Base-by-base conservation (phyloP, 805 yeast species). In the Candida wancherniae region DNA sequence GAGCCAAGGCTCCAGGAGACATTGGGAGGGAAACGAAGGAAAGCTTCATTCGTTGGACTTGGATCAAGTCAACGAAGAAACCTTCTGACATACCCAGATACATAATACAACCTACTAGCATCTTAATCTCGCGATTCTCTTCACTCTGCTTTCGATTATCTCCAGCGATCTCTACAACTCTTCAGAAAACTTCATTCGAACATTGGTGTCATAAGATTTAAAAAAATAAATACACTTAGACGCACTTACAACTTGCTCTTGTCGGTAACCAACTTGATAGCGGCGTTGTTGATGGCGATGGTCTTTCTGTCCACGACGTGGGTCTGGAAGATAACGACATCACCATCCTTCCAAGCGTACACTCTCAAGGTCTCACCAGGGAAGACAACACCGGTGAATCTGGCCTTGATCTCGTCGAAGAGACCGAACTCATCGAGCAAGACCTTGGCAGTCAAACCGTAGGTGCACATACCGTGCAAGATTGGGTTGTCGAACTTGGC, bases 331-430 rank as follows among this genome's bases (percentile, higher is more conserved):
- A 75, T 66, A 29, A 86, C 80, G 28, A 67, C 53, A 41, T 74
- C 79, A 34, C 82, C 81, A 31, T 75, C 70, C 57, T 79, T 84
- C 98, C 98, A 90, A 18, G 94, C 94, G 31, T 63, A 63, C 17
- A 90, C 76, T 47, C 71, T 73, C 56, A 90, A 69, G 10, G 84
- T 79, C 61, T 90, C 97, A 44, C 97, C 98, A 6, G 97, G 97
- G 74, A 75, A 88, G 15, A 90, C 97, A 48, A 84, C 80, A 50
- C 87, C 87, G 13, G 94, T 74, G 60, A 90, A 90, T 55, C 97
- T 78, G 10, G 76, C 92, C 68, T 90, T 90, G 56, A 86, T 71
- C 66, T 87, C 95, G 51, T 73, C 73, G 58, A 80, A 84, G 22
- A 71, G 67, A 27, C 98, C 97, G 58, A 63, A 90, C 50, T 83